Base-by-base conservation (phyloP, 345 rosid species). In the Brassica juncea region DNA sequence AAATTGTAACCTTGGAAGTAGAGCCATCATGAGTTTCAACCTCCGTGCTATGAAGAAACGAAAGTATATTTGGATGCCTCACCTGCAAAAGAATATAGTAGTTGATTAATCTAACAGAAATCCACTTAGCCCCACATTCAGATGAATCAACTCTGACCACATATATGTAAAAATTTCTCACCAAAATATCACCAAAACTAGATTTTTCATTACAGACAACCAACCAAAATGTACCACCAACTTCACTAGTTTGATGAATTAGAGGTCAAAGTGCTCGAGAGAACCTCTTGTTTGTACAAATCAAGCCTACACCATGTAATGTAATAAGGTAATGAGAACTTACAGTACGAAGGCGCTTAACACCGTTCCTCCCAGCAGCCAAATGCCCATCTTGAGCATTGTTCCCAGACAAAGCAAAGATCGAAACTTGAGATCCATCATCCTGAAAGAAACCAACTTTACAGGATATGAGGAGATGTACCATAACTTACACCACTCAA, bases 341-440 rank as follows among this genome's bases (percentile, higher is more conserved):
- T 88, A 95, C 99, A 6, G 99, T 95, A 30, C 99, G 99, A 52
- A 95, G 98, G 62, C 99, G 98, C 86, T 93, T 95, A 83, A 95
- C 94, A 64, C 99, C 99, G 73, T 95, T 95, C 31, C 98, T 87
- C 35, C 93, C 99, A 30, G 99, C 99, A 47, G 93, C 93, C 75
- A 95, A 78, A 84, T 89, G 98, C 21, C 94, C 96, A 66, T 95
- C 99, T 84, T 90, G 96, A 60, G 94, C 84, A 81, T 77, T 91
- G 80, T 86, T 91, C 19, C 93, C 97, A 58, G 94, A 82, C 47
- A 95, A 88, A 52, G 96, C 71, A 75, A 93, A 95, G 47, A 95
- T 80, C 8, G 99, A 95, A 64, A 95, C 99, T 34, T 89, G 89
- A 85, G 97, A 91, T 71, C 97, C 99, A 80, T 95, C 99, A 69